Base-by-base conservation (phyloP, 176 grass and related monocot genomes). In the Oryza rufipogon region DNA sequence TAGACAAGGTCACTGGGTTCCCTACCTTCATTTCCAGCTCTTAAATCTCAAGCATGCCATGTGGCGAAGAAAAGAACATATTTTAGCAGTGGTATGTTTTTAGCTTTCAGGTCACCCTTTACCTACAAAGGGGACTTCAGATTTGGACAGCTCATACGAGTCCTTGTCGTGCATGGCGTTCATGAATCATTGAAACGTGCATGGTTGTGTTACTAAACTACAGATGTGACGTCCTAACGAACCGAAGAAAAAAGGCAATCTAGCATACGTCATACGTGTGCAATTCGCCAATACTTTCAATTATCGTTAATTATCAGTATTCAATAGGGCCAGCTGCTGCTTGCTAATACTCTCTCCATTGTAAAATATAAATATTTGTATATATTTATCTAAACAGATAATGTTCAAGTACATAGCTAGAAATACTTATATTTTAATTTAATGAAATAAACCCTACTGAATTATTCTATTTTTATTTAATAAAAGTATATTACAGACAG, bases 151-250 rank as follows among this genome's bases (percentile, higher is more conserved):
- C 58, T 63, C 58, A 63, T 32, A 32, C 30, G 30, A 32, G 30
- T 32, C 30, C 30, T 60, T 22, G 58, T 63, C 58, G n/a, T 63
- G 7, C 8, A 23, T 63, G 58, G 8, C n/a, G 58, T 63, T 9
- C 19, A 63, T 63, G n/a, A n/a, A 23, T 63, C 58, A 23, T 11
- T 10, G n/a, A 23, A 63, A 63, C 58, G n/a, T 63, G 58, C n/a
- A 63, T 22, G 7, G 58, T 63, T 63, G 9, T 23, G n/a, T 11
- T 23, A 63, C 19, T 63, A 63, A 61, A 61, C 56, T 61, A 61
- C 20, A 61, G 56, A 63, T 63, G 58, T n/a, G 58, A 63, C 58
- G 58, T 63, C n/a, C 58, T 63, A 63, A 63, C 20, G 58, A 63
- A 63, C n/a, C 6, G 8, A 63, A 23, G n/a, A 23, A 23, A 23